Evolutionary conservation across 176 grass and related monocot species (phyloP).

Genomic region (Elymus sibiricus): DNA sequence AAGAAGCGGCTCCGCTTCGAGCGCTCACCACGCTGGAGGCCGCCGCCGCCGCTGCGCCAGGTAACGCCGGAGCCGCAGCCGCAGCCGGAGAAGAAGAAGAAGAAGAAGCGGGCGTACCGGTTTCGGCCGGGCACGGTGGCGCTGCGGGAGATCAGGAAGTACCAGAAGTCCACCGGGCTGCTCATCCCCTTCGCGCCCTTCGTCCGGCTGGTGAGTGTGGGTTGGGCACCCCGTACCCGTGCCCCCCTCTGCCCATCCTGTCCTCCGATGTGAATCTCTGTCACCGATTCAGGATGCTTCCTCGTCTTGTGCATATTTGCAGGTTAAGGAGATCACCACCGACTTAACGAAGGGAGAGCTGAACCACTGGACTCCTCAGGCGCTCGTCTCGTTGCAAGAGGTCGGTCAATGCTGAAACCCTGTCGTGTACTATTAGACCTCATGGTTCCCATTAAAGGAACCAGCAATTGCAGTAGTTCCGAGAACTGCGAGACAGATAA

Average conservation of each 20-base stretch:
- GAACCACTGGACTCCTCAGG: constrained; percentile 4
- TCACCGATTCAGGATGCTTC: neutral
- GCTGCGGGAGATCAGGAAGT: constrained; percentile 63
- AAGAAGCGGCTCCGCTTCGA: constrained; percentile 20
- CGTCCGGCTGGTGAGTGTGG: constrained; percentile 30
- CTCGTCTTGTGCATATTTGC: neutral
- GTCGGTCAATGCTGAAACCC: constrained; percentile 6
- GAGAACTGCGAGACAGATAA: neutral
- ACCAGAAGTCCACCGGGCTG: constrained; percentile 39
- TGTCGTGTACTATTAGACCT: neutral
- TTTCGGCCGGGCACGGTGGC: constrained; percentile 54
- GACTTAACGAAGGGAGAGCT: constrained; percentile 1
- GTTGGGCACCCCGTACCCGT: neutral
- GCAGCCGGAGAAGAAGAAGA: neutral
- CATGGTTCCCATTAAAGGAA: neutral
- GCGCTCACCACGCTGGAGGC: neutral
- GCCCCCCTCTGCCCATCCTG: neutral
- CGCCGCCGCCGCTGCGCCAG: neutral
- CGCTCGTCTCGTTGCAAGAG: constrained; percentile 27
- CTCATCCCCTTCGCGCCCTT: constrained; percentile 63
- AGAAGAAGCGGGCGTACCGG: neutral
- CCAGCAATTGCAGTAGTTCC: neutral
- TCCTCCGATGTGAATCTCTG: neutral
- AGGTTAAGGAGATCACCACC: constrained; percentile 62
- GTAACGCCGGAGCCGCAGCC: neutral